Base-by-base conservation (phyloP, 2,329 filamentous ascomycete species). In the Colletotrichum sp. region DNA sequence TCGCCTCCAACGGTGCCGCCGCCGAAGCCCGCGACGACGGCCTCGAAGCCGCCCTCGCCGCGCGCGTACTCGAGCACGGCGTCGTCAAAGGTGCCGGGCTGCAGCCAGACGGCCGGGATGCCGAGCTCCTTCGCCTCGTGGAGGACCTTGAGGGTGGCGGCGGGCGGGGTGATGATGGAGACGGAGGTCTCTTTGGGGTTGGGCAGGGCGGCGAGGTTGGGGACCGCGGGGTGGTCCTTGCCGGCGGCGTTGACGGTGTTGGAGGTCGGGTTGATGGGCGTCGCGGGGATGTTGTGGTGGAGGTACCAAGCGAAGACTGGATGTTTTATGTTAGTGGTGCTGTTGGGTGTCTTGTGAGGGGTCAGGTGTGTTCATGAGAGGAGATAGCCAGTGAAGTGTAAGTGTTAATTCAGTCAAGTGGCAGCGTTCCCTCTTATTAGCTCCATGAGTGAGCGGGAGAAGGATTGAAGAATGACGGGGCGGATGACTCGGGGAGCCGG, bases 251-350 rank as follows among this genome's bases (percentile, higher is more conserved):
- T 87, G 81, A 98, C 94, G 73, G 88, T 87, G 8, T 92, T 82
- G 5, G 91, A 86, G 64, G 89, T 89, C 0, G 96, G 96, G 85
- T 98, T 98, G 84, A 98, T 90, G 12, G 96, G 95, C 1, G 93
- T 95, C 6, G 93, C 95, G 9, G 94, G 92, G 55, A 98, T 91
- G 48, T 89, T 88, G 85, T 95, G 95, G 39, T 88, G 83, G 72
- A 95, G 90, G 85, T 98, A 98, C 96, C 96, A 98, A 16, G 91
- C 91, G 82, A 98, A 95, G 79, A 98, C 96, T 98, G 44, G 68
- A 71, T 68, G 74, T 68, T 71, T 30, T 16, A 11, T 9, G 57
- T 27, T n/a, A 65, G 44, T 68, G 71, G 32, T 28, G 15, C 8
- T n/a, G 48, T 16, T 12, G 25, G 13, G 22, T 44, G 22, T 8